Evolutionary conservation across 78 protist genomes (phyloP).

Genomic region (Creolimax fragrantissima): DNA sequence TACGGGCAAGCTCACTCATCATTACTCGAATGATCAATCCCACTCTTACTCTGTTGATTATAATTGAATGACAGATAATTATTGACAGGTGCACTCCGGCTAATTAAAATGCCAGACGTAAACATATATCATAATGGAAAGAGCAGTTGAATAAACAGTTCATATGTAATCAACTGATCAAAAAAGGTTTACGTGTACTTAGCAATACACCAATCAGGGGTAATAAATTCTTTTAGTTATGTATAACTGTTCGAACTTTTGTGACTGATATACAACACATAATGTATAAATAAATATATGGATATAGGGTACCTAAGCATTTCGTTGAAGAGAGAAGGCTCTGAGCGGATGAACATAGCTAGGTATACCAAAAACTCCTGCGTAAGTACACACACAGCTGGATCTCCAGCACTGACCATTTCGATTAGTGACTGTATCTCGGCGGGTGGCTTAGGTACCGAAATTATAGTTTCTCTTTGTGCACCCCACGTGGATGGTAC

Average conservation of each 20-base stretch:
- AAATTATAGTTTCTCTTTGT: background rate
- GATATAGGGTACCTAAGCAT: slow-evolving; percentile 7
- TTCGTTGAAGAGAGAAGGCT: slow-evolving; percentile 14
- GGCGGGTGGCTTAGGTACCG: background rate
- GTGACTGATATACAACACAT: too few species aligned
- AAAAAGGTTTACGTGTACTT: too few species aligned
- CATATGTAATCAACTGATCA: too few species aligned
- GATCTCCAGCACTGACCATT: background rate
- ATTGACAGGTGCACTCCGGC: too few species aligned
- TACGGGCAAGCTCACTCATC: slow-evolving; percentile 24
- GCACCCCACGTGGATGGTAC: slow-evolving; percentile 5
- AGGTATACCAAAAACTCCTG: slow-evolving; percentile 16
- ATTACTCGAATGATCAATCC: background rate
- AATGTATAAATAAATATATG: too few species aligned
- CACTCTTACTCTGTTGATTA: background rate
- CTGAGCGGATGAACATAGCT: slow-evolving; percentile 11
- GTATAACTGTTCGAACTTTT: too few species aligned
- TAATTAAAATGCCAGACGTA: too few species aligned
- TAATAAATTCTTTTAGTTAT: too few species aligned
- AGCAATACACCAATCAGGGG: too few species aligned
- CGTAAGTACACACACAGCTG: slow-evolving; percentile 25
- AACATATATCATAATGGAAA: too few species aligned
- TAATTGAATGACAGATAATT: too few species aligned
- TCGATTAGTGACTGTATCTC: background rate
- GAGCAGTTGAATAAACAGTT: too few species aligned